A percentile compares a stretch with the other conserved stretches of the same genome.
These are phyloP conservation scores for Ceratocystis harringtonii DNA, from an alignment of 2,329 filamentous ascomycete species.

Conservation along the genomic window DNA sequence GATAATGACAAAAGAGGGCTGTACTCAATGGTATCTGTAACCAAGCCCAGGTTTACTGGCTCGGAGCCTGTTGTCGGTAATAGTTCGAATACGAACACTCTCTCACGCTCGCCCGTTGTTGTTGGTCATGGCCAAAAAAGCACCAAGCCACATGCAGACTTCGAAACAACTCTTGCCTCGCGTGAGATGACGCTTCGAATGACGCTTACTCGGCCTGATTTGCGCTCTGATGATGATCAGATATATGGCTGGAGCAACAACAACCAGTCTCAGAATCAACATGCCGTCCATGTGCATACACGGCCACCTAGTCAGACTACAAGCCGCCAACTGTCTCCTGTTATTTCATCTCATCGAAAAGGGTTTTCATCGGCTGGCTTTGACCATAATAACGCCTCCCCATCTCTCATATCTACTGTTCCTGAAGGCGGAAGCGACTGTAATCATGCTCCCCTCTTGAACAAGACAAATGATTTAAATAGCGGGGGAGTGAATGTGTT, in stretches of 20 bases:
- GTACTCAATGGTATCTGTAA: neutral
- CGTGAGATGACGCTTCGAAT: conserved; percentile 92
- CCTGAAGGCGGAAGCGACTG: neutral
- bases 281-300: neutral
- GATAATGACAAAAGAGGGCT: conserved; percentile 27
- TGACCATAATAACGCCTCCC: neutral
- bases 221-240: conserved; percentile 59
- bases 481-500: neutral
- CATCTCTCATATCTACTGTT: neutral
- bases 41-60: neutral
- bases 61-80: conserved; percentile 11
- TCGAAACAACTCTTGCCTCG: conserved; percentile 13
- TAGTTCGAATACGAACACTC: conserved; percentile 20
- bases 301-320: conserved; percentile 9
- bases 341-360: conserved; percentile 3
- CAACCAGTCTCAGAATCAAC: neutral
- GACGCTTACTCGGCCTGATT: conserved; percentile 81
- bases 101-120: conserved; percentile 13
- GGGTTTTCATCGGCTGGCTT: neutral
- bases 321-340: conserved; percentile 8
- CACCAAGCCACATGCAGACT: conserved; percentile 10
- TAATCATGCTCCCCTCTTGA: neutral
- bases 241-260: conserved; percentile 52
- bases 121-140: conserved; percentile 20
- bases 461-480: neutral